Evolutionary conservation across 371 early-diverging fungal genomes (phyloP), one percentile per base, ranked within the genome.

Genomic region (Rhizopus sp.): DNA sequence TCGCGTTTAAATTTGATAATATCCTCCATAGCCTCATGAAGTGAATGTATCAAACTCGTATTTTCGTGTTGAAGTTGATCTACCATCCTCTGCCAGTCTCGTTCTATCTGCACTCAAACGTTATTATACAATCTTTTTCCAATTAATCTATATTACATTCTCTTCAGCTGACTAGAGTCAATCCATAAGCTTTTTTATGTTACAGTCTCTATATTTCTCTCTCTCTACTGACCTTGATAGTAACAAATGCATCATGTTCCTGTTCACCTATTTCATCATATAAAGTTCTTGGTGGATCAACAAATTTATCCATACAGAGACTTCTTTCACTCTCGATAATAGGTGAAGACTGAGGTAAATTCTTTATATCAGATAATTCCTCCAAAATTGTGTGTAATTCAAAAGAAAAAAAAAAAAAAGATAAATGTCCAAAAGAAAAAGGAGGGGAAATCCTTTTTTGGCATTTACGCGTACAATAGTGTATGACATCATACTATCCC

Each of bases 221-320:
- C 13, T 7, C 16, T 49, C 33, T 45, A 13, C 54, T 41, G 23
- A 30, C 23, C 35, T 49, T 41, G 41, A 49, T 31, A 39, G 47
- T 53, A 15, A 53, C 30, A 62, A 50, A 57, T 10, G 48, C 33
- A 32, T 62, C 53, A 46, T 50, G 55, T 23, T 57, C 53, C 31
- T 53, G 53, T 29, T 54, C 45, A 9, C 64, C 59, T 49, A 63
- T 63, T 50, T 63, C 66, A 32, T 66, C 67, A 35, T 57, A 62
- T 15, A 66, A 15, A 23, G 57, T 66, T 13, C 62, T 54, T 34
- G 67, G 67, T 38, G 62, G 58, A 52, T 55, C 53, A 7, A 23
- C 40, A 59, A 66, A 66, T 44, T 54, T 59, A 7, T 66, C 67
- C 38, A 62, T 50, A 45, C 53, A 52, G 7, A 56, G 42, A 12